Evolutionary conservation across 129 eudicot species (phyloP).

Genomic region (Flaveria bidentis): DNA sequence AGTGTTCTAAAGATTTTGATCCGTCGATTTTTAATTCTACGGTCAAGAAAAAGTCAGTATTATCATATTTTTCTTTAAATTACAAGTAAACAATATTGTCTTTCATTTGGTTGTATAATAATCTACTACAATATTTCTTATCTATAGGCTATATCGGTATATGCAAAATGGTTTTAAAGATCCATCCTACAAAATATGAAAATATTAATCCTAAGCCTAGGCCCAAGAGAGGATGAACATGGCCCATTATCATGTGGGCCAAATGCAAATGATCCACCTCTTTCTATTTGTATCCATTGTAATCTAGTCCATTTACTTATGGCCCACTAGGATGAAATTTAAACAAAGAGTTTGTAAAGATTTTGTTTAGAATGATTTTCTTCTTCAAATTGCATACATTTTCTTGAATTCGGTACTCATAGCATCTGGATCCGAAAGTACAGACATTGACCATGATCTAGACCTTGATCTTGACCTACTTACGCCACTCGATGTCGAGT

Average conservation of each 20-base stretch:
- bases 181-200: too few relatives aligned
- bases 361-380: not conserved
- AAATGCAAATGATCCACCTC: not conserved
- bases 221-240: not conserved
- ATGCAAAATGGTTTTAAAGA: too few relatives aligned
- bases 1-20: too few relatives aligned
- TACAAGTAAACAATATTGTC: too few relatives aligned
- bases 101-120: too few relatives aligned
- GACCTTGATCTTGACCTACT: constrained; percentile 43
- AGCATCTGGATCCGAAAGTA: constrained; percentile 49
- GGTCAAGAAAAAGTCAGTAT: too few relatives aligned
- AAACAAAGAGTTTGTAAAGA: not conserved
- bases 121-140: too few relatives aligned
- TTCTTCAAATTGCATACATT: constrained; percentile 54
- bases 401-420: constrained; percentile 46
- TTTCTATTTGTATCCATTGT: not conserved
- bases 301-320: not conserved
- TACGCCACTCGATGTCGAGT: constrained; percentile 23
- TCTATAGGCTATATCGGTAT: too few relatives aligned
- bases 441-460: constrained; percentile 43
- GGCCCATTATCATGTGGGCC: not conserved
- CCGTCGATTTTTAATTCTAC: too few relatives aligned
- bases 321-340: not conserved
- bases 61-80: too few relatives aligned
- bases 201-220: not conserved